phyloP scores from a whole-genome alignment of 2,329 filamentous ascomycete genomes.

The Ophiostoma himal-ulmi region DNA sequence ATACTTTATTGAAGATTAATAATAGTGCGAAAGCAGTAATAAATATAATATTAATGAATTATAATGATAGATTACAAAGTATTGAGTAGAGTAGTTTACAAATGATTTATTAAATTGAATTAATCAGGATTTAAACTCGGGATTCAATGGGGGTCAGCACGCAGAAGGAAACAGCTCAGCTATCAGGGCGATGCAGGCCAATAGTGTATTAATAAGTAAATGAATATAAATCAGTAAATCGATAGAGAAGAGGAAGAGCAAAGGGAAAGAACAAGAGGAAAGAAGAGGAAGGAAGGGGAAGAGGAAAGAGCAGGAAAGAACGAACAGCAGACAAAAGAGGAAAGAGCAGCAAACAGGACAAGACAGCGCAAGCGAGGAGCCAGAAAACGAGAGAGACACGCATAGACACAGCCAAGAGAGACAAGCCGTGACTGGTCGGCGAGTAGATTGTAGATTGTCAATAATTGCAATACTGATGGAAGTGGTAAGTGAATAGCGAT shows the following conservation, averaged over 20 bases:
- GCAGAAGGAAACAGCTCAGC: too few relatives aligned
- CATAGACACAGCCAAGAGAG: not conserved
- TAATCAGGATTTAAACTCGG: too few relatives aligned
- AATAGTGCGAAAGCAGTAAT: too few relatives aligned
- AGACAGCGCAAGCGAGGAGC: not conserved
- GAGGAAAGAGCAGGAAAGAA: not conserved
- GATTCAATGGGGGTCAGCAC: too few relatives aligned
- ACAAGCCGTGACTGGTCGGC: not conserved
- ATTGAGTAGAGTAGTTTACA: too few relatives aligned
- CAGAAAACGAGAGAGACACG: not conserved
- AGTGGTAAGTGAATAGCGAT: too few relatives aligned
- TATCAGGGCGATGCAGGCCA: not conserved
- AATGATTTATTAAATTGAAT: too few relatives aligned
- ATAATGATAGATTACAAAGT: not conserved
- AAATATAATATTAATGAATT: not conserved
- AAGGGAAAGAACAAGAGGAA: not conserved
- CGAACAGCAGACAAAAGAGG: not conserved
- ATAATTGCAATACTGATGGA: too few relatives aligned
- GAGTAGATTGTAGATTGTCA: too few relatives aligned
- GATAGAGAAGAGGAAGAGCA: constrained; percentile 10
- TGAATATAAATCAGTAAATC: not conserved
- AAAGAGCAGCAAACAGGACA: not conserved
- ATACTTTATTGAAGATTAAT: not conserved
- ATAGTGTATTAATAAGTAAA: not conserved
- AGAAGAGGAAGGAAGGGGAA: not conserved